Evolutionary conservation across 352 stramenopile genomes (phyloP), one percentile per base, ranked within the genome.

Genomic region (Phytophthora cryptogea): DNA sequence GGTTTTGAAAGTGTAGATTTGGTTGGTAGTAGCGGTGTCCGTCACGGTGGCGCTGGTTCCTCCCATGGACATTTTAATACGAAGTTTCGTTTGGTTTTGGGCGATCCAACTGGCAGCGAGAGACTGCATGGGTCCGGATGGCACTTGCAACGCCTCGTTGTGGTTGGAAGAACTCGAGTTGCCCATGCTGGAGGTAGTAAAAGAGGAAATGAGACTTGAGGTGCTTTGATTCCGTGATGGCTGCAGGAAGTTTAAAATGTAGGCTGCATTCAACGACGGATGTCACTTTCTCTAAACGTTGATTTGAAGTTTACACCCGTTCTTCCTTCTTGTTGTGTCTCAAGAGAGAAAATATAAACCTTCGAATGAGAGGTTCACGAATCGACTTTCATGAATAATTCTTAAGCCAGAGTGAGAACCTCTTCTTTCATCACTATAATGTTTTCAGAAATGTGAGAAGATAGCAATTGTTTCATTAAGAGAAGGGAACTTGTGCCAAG

Each of bases 401-500:
- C 20, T 23, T 23, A 23, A 23, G 20, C 20, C 20, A 23, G 20
- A 23, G 2, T 2, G 20, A 23, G 20, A 23, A 23, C 32, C 32
- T 36, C 14, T n/a, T 36, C 32, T 36, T 36, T 11, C 8, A 36
- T 23, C 20, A 3, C 1, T 23, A 23, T 23, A 23, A 2, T 23
- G 20, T 35, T 10, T 0, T 33, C 30, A 33, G 8, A 33, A 33
- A 9, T 33, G 7, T 23, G 42, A 66, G 7, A 39, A 35, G 10
- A 51, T 35, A 41, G 23, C 30, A 23, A 13, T 35, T 17, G 9
- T 26, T 59, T 16, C 35, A 35, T 59, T 51, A 49, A 31, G 35
- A 26, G n/a, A 47, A 36, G 14, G 20, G 30, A 35, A n/a, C 2
- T 62, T 17, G 17, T 33, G 17, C 16, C 13, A 10, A 56, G 32